Percentiles rank a stretch among this genome's conserved stretches.
phyloP scores from a whole-genome alignment of 176 grass and related monocot genomes.

The Zizania latifolia region DNA sequence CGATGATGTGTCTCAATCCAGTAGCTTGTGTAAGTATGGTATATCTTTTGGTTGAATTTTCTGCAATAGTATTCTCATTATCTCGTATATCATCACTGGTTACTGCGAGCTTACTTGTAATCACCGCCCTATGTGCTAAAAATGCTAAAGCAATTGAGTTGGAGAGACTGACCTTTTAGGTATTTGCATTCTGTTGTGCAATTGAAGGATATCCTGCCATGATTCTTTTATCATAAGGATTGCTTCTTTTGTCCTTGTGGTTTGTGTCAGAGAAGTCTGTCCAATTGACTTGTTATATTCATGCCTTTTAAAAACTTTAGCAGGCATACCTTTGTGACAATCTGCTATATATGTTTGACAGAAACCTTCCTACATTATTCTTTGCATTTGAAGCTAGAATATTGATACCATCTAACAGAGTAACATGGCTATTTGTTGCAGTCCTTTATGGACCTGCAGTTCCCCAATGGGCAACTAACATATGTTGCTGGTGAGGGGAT shows the following conservation, averaged over 20 bases:
- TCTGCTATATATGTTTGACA: neutral
- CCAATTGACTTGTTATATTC: neutral
- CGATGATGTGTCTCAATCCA: slow-evolving; percentile 78
- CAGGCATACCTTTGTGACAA: neutral
- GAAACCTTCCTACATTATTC: neutral
- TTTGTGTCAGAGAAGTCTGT: neutral
- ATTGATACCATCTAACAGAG: neutral
- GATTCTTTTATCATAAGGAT: too few species aligned
- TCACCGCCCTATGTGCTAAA: neutral
- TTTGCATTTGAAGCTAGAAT: neutral
- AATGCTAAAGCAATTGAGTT: neutral
- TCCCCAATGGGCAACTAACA: slow-evolving; percentile 90
- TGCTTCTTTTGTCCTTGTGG: neutral
- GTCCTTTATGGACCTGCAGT: slow-evolving; percentile 96
- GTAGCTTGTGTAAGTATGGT: slow-evolving; percentile 55
- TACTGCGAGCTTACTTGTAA: neutral
- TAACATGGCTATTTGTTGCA: slow-evolving; percentile 32
- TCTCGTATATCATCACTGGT: neutral
- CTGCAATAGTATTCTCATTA: neutral
- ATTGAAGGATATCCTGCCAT: neutral
- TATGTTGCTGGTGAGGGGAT: slow-evolving; percentile 91
- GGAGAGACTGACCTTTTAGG: neutral
- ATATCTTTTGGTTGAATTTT: neutral
- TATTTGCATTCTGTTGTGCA: neutral
- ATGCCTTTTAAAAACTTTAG: neutral